Base-by-base conservation (phyloP, 352 stramenopile species). In the Aphanomyces astaci region DNA sequence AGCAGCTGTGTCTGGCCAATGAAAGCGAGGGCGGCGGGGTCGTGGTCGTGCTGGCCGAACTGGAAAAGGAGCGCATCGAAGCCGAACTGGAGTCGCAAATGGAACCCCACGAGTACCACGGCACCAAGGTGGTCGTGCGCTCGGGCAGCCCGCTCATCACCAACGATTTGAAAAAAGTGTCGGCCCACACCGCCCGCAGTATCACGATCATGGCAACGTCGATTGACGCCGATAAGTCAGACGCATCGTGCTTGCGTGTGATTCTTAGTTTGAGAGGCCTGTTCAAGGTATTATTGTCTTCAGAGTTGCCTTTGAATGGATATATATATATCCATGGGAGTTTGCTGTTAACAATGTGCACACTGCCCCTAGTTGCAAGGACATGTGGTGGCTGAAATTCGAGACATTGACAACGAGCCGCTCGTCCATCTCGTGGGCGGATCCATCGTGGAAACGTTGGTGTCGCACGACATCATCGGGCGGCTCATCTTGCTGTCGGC, bases 381-480 rank as follows among this genome's bases (percentile, higher is more conserved):
- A 7, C 85, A 96, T 43, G 90, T 95, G n/a, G 87, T 96, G 2
- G 87, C 87, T 9, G 89, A 96, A 63, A 74, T 96, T 39, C 82
- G 86, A 1, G 89, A 96, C 57, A 86, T 96, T n/a, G 88, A 96
- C 71, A 96, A 96, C 66, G 78, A 91, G 24, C 81, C 84, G 13
- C 71, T 96, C 25, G 75, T 96, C n/a, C 69, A 80, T 19, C 78
- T 96, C 11, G 86, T 95, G 13, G 87, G 83, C 2, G 83, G 83
- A 25, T 75, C 92, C 32, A 75, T 82, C 13, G 82, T 94, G 1
- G 87, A 96, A 62, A 91, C 90, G 1, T 56, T 95, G 3, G 87
- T 96, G 7, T 92, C 85, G 1, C 86, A 96, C 59, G 89, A 96
- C 59, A 82, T 96, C 22, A 94, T 96, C 54, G 87, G 89, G 0